These are phyloP conservation scores for Colletotrichum sp. DNA, from an alignment of 2,329 filamentous ascomycete species.

Conservation along the genomic window DNA sequence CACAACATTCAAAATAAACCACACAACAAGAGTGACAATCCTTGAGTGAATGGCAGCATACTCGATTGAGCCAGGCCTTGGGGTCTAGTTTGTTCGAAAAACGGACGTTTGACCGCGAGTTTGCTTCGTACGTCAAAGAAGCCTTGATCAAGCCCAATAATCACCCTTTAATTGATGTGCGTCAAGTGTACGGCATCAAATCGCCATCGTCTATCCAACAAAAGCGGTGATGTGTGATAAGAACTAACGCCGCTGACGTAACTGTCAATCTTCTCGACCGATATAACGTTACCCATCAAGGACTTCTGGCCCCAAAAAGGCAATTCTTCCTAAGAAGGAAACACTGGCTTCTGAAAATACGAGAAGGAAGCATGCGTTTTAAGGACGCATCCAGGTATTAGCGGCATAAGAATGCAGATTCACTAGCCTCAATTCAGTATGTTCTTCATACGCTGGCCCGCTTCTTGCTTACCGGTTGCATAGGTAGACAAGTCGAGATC, in stretches of 20 bases:
- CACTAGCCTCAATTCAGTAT: not conserved
- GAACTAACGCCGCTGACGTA: not conserved
- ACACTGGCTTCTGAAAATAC: not conserved
- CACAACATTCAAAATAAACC: not conserved
- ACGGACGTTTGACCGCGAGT: not conserved
- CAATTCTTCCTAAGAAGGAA: not conserved
- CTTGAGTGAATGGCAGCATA: not conserved
- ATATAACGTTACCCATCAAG: not conserved
- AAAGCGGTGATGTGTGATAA: not conserved
- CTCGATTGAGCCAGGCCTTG: not conserved
- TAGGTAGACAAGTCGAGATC: not conserved
- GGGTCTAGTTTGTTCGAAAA: not conserved
- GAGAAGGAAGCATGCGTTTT: not conserved
- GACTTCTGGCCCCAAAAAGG: not conserved
- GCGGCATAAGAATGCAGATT: not conserved
- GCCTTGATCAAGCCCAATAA: not conserved
- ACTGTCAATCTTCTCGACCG: not conserved
- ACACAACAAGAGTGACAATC: not conserved
- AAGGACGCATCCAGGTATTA: not conserved
- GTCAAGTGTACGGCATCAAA: not conserved
- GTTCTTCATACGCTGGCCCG: not conserved
- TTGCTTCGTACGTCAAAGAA: accelerated
- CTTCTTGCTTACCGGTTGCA: not conserved
- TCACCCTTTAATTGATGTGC: not conserved
- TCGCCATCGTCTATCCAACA: not conserved